Conservation (phyloP, 1,284 basidiomycete species). For the Irpex rosettiformis region DNA sequence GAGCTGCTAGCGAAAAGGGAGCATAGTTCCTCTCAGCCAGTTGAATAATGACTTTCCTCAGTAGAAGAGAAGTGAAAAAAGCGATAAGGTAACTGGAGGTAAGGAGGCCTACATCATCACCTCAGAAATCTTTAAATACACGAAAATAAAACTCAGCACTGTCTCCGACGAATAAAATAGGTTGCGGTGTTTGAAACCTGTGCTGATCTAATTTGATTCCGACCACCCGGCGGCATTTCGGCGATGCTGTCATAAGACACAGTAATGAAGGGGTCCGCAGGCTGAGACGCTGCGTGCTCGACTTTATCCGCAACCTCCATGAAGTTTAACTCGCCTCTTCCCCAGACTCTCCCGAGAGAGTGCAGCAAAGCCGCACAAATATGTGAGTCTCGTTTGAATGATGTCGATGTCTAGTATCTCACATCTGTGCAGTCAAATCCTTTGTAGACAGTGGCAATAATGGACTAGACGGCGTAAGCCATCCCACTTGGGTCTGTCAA, state of each 20-base stretch:
- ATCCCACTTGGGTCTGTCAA: conserved; percentile 10
- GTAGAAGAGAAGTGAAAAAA: conserved; percentile 24
- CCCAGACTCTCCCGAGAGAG: conserved; percentile 70
- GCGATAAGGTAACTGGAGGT: conserved; percentile 36
- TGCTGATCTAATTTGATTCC: neutral
- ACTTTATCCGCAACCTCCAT: conserved; percentile 29
- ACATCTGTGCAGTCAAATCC: conserved; percentile 51
- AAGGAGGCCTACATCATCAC: conserved; percentile 6
- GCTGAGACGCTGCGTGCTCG: neutral
- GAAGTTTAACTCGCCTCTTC: conserved; percentile 67
- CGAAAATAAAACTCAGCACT: neutral
- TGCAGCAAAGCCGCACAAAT: conserved; percentile 74
- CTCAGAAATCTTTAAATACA: neutral
- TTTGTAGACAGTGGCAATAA: conserved; percentile 72
- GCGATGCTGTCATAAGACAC: neutral
- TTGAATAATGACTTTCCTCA: conserved; percentile 31
- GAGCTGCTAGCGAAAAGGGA: conserved; percentile 48
- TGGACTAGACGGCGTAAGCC: conserved; percentile 61
- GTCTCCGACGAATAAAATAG: neutral
- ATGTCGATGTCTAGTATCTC: conserved; percentile 10
- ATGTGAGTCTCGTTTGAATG: conserved; percentile 40
- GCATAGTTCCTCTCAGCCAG: conserved; percentile 31
- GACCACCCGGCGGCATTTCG: neutral
- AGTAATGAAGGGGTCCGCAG: neutral
- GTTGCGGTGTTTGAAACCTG: neutral